These are phyloP conservation scores for Boletus tylopilopsis DNA, from an alignment of 768 basidiomycete genomes.

Conservation along the genomic window DNA sequence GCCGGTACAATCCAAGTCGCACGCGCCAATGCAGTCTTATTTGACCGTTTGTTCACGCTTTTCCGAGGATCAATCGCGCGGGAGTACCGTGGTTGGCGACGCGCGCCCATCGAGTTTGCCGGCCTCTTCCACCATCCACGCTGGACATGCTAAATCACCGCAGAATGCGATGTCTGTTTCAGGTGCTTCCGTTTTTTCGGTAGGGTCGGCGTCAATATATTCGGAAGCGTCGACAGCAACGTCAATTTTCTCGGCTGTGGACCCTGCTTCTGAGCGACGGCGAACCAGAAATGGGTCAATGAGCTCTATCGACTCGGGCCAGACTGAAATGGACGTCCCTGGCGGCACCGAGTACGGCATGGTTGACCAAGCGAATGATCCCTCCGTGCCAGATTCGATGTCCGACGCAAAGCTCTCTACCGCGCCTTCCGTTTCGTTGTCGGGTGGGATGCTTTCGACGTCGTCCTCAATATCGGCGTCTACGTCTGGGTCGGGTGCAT, in stretches of 20 bases:
- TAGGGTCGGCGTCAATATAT: slow-evolving; percentile 24
- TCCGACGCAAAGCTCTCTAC: neutral
- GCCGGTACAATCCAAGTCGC: slow-evolving; percentile 11
- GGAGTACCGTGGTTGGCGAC: slow-evolving; percentile 2
- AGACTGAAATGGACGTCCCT: slow-evolving; percentile 17
- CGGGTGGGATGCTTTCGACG: slow-evolving; percentile 4
- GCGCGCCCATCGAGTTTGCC: too few species aligned
- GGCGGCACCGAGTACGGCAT: slow-evolving; percentile 10
- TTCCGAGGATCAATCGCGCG: slow-evolving; percentile 12
- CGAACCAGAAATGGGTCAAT: slow-evolving; percentile 15
- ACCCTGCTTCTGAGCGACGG: neutral
- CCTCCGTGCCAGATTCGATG: slow-evolving; percentile 2
- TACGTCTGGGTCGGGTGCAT: slow-evolving; percentile 9
- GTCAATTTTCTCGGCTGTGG: slow-evolving; percentile 15
- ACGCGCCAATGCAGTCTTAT: slow-evolving; percentile 13
- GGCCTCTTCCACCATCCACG: neutral
- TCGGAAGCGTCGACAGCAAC: slow-evolving; percentile 29
- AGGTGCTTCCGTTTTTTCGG: slow-evolving; percentile 26
- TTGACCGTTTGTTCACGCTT: slow-evolving; percentile 14
- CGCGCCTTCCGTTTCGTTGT: neutral
- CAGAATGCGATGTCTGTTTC: slow-evolving; percentile 25
- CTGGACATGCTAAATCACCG: slow-evolving; percentile 17
- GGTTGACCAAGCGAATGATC: slow-evolving; percentile 1
- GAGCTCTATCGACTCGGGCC: slow-evolving; percentile 5
- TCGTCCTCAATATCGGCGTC: slow-evolving; percentile 16